Percentiles rank a stretch among this genome's conserved stretches.
Evolutionary conservation across 1,284 basidiomycete genomes (phyloP).

Genomic region (Rhizoctonia solani): DNA sequence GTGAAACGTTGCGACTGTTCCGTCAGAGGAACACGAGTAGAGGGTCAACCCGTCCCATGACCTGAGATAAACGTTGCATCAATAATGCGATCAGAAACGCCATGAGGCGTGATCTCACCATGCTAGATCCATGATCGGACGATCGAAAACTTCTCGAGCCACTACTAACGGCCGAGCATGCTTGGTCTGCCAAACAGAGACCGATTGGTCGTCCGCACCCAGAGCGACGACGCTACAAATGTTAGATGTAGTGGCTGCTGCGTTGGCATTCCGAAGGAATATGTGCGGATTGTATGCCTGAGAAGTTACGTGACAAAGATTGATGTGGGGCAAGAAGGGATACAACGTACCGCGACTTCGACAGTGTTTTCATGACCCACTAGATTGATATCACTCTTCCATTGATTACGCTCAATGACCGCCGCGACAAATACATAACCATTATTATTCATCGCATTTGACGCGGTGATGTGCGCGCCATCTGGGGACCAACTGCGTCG

Average conservation of each 20-base stretch:
- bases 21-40: constrained; percentile 95
- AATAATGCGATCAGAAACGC: constrained; percentile 6
- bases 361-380: constrained; percentile 98
- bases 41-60: constrained; percentile 88
- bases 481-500: constrained; percentile 91
- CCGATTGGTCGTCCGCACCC: constrained; percentile 84
- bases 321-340: constrained; percentile 39
- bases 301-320: constrained; percentile 38
- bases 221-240: constrained; percentile 81
- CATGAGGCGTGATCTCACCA: constrained; percentile 59
- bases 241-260: constrained; percentile 70
- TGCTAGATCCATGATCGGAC: constrained; percentile 93
- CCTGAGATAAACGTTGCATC: constrained; percentile 53
- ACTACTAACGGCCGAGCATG: constrained; percentile 88
- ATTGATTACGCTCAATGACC: constrained; percentile 84
- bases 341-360: constrained; percentile 79
- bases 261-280: constrained; percentile 74
- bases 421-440: constrained; percentile 97
- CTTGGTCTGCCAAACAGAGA: constrained; percentile 94
- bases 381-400: constrained; percentile 88
- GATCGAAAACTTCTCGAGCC: constrained; percentile 90
- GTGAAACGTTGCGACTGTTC: constrained; percentile 85
- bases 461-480: constrained; percentile 95
- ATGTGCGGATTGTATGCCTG: constrained; percentile 93
- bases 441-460: constrained; percentile 94